These are phyloP conservation scores for Calonectria montana DNA, from an alignment of 2,329 filamentous ascomycete genomes.

Conservation along the genomic window DNA sequence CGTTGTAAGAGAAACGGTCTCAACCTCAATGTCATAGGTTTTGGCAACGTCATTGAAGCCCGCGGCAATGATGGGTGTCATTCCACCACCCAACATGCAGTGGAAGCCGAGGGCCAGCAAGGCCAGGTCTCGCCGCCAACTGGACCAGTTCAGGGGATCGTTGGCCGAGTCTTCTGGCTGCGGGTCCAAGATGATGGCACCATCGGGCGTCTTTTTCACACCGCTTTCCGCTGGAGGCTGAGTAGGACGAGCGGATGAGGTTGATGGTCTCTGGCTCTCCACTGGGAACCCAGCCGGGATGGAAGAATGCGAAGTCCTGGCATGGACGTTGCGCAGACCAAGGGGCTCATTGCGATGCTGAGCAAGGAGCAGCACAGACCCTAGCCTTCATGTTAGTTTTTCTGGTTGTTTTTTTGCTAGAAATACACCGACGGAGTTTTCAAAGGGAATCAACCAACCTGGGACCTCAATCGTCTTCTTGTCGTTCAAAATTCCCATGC, in stretches of 20 bases:
- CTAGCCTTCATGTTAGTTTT: constrained; percentile 49
- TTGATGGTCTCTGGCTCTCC: constrained; percentile 47
- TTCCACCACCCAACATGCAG: constrained; percentile 92
- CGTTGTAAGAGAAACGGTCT: constrained; percentile 85
- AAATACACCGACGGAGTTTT: background rate
- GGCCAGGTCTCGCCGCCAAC: constrained; percentile 82
- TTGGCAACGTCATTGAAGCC: constrained; percentile 85
- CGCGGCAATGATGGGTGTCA: constrained; percentile 89
- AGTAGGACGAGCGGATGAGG: constrained; percentile 30
- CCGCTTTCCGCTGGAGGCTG: constrained; percentile 45
- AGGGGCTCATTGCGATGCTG: constrained; percentile 68
- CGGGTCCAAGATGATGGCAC: constrained; percentile 87
- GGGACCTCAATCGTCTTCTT: constrained; percentile 86
- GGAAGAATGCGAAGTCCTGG: constrained; percentile 69
- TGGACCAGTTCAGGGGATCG: constrained; percentile 92
- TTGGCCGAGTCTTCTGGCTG: constrained; percentile 93
- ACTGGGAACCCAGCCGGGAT: constrained; percentile 59
- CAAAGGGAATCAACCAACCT: constrained; percentile 62
- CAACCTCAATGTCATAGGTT: constrained; percentile 72
- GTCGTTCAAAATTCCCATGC: constrained; percentile 86
- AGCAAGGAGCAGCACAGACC: constrained; percentile 68
- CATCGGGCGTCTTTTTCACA: constrained; percentile 84
- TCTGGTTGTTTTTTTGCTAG: too few species aligned
- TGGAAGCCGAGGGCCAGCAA: constrained; percentile 88
- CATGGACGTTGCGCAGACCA: constrained; percentile 67